A percentile compares a stretch with the other conserved stretches of the same genome.
Evolutionary conservation across 176 grass and related monocot species (phyloP).

Genomic region (Carex cristatella): DNA sequence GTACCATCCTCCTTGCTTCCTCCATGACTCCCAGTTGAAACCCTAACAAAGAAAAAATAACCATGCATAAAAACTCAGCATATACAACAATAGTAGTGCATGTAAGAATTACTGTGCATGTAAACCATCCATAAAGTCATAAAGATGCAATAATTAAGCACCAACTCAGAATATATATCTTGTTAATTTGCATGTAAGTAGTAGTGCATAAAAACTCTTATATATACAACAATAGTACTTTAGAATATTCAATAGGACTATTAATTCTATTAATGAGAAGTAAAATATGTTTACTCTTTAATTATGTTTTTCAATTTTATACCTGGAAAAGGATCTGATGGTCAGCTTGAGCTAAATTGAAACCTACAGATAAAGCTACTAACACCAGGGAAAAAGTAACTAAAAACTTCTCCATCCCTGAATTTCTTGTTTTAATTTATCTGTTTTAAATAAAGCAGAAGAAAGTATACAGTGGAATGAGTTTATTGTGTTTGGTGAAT

Average conservation of each 20-base stretch:
- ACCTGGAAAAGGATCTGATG: slow-evolving; percentile 15
- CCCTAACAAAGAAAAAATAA: slow-evolving; percentile 16
- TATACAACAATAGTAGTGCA: too few species aligned
- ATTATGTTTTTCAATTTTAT: not conserved
- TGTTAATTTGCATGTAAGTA: too few species aligned
- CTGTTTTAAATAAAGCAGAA: too few species aligned
- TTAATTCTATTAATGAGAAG: too few species aligned
- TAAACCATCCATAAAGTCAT: too few species aligned
- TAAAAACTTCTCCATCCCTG: not conserved
- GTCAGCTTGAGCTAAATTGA: not conserved
- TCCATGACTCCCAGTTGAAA: slow-evolving; percentile 47
- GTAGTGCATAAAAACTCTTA: too few species aligned
- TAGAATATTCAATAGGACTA: too few species aligned
- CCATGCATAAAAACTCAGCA: not conserved
- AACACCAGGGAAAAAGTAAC: not conserved
- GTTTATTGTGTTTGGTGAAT: not conserved
- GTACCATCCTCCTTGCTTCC: slow-evolving; percentile 38
- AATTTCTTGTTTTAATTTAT: too few species aligned
- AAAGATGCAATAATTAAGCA: too few species aligned
- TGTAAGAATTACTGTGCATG: not conserved
- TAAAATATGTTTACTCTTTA: not conserved
- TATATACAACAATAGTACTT: too few species aligned
- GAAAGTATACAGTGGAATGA: slow-evolving; percentile 27
- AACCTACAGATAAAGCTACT: not conserved
- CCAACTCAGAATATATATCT: too few species aligned